These are phyloP conservation scores for Heterobasidion parviporum DNA, from an alignment of 1,284 basidiomycete genomes.

Conservation along the genomic window DNA sequence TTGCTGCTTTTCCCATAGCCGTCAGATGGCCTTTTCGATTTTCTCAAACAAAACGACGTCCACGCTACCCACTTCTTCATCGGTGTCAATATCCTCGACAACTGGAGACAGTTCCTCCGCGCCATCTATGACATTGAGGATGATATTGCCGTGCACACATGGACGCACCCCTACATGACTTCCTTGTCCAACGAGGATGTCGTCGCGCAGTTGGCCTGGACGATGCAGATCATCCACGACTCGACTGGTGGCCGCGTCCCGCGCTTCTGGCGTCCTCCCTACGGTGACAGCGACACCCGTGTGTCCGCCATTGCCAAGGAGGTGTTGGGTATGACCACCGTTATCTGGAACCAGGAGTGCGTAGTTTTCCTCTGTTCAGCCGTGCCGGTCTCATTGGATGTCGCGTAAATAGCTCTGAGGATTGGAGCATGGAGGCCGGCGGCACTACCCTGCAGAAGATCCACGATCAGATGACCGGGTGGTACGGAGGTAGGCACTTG, in stretches of 20 bases:
- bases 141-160: constrained; percentile 80
- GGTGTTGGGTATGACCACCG: constrained; percentile 63
- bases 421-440: constrained; percentile 48
- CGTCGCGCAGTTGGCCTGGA: constrained; percentile 78
- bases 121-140: constrained; percentile 43
- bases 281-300: constrained; percentile 68
- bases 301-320: constrained; percentile 68
- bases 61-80: constrained; percentile 80
- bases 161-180: constrained; percentile 78
- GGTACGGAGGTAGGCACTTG: constrained; percentile 32
- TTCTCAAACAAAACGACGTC: constrained; percentile 50
- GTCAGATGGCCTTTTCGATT: constrained; percentile 39
- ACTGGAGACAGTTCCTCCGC: constrained; percentile 44
- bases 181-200: constrained; percentile 63
- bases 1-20: constrained; percentile 10
- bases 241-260: constrained; percentile 69
- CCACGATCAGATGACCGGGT: constrained; percentile 37
- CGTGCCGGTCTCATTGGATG: neutral
- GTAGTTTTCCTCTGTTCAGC: constrained; percentile 11
- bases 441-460: constrained; percentile 35
- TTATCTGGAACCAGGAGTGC: constrained; percentile 79
- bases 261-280: constrained; percentile 72
- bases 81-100: constrained; percentile 57
- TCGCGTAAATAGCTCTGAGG: constrained; percentile 39
- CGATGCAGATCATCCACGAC: constrained; percentile 76